phyloP scores from a whole-genome alignment of 768 basidiomycete species.

The Rubroboletus pulcherrimus region DNA sequence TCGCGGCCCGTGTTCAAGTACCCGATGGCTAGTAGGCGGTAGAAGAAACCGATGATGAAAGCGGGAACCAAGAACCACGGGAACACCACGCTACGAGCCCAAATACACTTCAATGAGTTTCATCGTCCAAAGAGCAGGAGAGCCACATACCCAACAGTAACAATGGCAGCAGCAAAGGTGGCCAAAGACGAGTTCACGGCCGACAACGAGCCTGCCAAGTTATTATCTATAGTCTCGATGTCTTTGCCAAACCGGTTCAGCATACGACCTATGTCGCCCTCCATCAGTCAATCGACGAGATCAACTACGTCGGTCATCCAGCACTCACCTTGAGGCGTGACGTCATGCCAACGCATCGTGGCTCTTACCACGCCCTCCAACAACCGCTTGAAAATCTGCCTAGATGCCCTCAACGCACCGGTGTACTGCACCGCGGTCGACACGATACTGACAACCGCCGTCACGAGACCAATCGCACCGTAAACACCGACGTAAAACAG shows the following conservation, averaged over 20 bases:
- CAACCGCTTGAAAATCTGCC: conserved; percentile 44
- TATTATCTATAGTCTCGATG: conserved; percentile 81
- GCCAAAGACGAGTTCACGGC: conserved; percentile 77
- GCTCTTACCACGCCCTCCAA: conserved; percentile 70
- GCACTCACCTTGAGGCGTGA: conserved; percentile 66
- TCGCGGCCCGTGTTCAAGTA: conserved; percentile 81
- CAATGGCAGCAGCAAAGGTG: conserved; percentile 69
- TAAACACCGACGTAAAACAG: conserved; percentile 71
- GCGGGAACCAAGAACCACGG: conserved; percentile 83
- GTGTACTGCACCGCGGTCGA: conserved; percentile 55
- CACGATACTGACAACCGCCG: conserved; percentile 44
- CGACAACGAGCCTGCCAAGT: conserved; percentile 63
- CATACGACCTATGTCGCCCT: conserved; percentile 56
- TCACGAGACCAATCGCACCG: conserved; percentile 52
- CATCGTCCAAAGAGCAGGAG: conserved; percentile 5
- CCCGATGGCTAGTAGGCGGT: conserved; percentile 64
- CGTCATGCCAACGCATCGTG: conserved; percentile 83
- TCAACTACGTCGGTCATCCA: neutral
- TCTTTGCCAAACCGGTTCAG: conserved; percentile 87
- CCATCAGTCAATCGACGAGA: neutral
- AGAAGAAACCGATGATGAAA: conserved; percentile 64
- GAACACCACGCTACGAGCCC: conserved; percentile 53
- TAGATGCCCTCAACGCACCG: conserved; percentile 40
- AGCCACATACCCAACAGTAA: conserved; percentile 60
- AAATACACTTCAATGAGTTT: neutral